Base-by-base conservation (phyloP, 106 monocot species). In the Xerophyta viscosa region DNA sequence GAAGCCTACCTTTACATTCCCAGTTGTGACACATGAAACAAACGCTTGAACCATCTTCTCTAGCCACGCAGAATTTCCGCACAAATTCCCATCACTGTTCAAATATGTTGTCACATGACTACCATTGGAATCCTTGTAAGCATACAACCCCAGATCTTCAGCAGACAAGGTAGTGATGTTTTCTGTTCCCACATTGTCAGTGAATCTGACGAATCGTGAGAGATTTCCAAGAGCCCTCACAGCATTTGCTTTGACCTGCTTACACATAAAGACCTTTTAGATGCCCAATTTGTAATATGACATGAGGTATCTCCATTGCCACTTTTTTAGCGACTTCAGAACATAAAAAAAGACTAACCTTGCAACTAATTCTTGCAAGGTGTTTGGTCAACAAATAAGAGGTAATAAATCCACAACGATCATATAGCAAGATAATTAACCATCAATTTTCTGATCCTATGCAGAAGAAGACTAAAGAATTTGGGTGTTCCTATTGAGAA, bases 11-110 rank as follows among this genome's bases (percentile, higher is more conserved):
- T 98, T 98, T 20, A 90, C 98, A 83, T 98, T 98, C 63, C 98
- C 98, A 44, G 98, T 98, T n/a, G 98, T 98, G 20, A 98, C 86
- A 77, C 90, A 98, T 50, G 98, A 98, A 60, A 98, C 66, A 69
- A 98, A 98, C 29, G 98, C 77, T 44, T 98, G 82, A 23, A 98
- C 86, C 75, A 90, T 98, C 70, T 65, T 98, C 66, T 86, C 90
- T 21, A 86, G 89, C 90, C 78, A 98, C 22, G 31, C 50, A 41
- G 66, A 30, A 73, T 68, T 68, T 65, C 64, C 61, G 61, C 15
- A 52, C 9, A 43, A 33, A 24, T 61, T 58, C 29, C 48, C 54
- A 51, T 2, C 8, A 49, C 26, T 54, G 54, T 66, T 52, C 61
- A 48, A 27, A 57, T 9, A 44, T 50, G 41, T 41, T 22, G 33